Evolutionary conservation across 2,329 filamentous ascomycete species (phyloP).

Genomic region (Talaromyces sp.): DNA sequence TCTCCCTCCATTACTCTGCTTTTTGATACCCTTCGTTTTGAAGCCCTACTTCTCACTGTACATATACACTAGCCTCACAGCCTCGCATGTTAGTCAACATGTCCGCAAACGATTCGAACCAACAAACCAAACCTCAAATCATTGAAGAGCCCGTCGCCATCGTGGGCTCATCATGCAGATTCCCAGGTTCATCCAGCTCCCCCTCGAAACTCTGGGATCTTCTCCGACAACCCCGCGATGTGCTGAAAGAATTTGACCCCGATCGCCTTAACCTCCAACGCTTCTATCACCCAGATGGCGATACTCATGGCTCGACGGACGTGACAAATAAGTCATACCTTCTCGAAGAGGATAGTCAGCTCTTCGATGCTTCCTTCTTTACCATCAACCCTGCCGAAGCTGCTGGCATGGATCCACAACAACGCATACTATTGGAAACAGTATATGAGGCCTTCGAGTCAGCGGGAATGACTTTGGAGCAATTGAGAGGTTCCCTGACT

Average conservation of each 20-base stretch:
- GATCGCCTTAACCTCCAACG: constrained; percentile 11
- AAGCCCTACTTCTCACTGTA: not conserved
- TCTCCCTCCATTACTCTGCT: not conserved
- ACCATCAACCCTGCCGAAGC: constrained; percentile 2
- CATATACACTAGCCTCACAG: not conserved
- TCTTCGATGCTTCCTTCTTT: constrained; percentile 27
- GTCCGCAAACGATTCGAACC: not conserved
- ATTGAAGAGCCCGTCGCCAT: constrained; percentile 5
- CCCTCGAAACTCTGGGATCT: constrained; percentile 6
- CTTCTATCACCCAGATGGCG: constrained; percentile 2
- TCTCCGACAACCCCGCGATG: constrained; percentile 12
- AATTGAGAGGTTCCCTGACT: constrained; percentile 20
- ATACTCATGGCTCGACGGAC: not conserved
- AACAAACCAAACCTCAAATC: not conserved
- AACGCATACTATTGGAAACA: constrained; percentile 24
- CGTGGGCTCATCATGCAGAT: constrained; percentile 6
- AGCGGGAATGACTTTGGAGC: constrained; percentile 15
- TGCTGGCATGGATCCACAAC: constrained; percentile 8
- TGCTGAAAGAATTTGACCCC: not conserved
- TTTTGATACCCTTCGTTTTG: not conserved
- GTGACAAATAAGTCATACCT: constrained; percentile 8
- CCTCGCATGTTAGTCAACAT: not conserved
- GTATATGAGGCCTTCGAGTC: constrained; percentile 34
- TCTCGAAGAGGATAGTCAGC: constrained; percentile 15
- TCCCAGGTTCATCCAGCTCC: constrained; percentile 5